These are phyloP conservation scores for Ganoderma boninense DNA, from an alignment of 1,284 basidiomycete species.

Conservation along the genomic window DNA sequence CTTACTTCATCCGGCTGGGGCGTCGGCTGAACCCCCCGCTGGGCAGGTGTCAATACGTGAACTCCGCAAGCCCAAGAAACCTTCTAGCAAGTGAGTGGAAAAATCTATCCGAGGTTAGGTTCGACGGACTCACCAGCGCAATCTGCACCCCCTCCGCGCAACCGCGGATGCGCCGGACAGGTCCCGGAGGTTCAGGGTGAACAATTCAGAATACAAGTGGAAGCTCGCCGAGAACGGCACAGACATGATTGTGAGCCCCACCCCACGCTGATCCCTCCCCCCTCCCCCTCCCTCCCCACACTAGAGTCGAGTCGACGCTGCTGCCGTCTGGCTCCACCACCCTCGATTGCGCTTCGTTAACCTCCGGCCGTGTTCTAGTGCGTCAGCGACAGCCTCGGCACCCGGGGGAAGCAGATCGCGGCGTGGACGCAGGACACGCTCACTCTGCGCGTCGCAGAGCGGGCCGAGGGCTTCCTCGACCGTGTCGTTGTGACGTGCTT, in stretches of 20 bases:
- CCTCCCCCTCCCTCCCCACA: neutral
- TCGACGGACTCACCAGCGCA: conserved; percentile 4
- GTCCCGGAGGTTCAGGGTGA: conserved; percentile 63
- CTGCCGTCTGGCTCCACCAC: neutral
- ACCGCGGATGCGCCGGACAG: conserved; percentile 36
- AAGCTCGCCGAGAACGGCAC: conserved; percentile 54
- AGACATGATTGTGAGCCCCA: conserved; percentile 56
- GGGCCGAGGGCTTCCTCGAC: conserved; percentile 55
- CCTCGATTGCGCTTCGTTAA: conserved; percentile 11
- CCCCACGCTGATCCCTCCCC: neutral
- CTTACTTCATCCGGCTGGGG: neutral
- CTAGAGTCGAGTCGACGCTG: neutral
- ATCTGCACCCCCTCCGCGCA: neutral
- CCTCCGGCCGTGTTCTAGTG: conserved; percentile 48
- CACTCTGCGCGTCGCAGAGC: conserved; percentile 50
- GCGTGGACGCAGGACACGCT: conserved; percentile 53
- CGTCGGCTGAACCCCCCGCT: conserved; percentile 9
- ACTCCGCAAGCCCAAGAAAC: conserved; percentile 57
- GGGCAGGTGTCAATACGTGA: conserved; percentile 55
- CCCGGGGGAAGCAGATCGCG: conserved; percentile 56
- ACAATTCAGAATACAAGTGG: conserved; percentile 65
- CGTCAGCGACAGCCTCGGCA: conserved; percentile 47
- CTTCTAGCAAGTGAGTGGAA: conserved; percentile 55
- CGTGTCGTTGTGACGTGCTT: conserved; percentile 64
- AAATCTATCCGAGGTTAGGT: neutral